Percentiles rank a stretch among this genome's conserved stretches.
phyloP scores from a whole-genome alignment of 2,329 filamentous ascomycete genomes.

The Stemphylium lycopersici region DNA sequence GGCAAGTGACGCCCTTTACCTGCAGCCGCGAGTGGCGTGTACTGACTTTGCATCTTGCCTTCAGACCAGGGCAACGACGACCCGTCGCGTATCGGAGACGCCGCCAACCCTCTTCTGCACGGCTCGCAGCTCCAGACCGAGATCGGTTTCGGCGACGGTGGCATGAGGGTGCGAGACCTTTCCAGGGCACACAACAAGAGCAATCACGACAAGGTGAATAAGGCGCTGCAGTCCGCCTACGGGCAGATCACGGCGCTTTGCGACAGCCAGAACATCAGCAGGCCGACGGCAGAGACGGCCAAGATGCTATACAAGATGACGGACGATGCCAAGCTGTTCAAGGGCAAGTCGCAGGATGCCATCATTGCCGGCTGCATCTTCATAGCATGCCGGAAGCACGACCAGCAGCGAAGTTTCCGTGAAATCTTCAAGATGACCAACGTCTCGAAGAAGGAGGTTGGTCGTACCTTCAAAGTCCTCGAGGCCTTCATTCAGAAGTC shows the following conservation, averaged over 20 bases:
- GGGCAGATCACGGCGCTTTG: conserved; percentile 88
- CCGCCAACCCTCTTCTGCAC: conserved; percentile 85
- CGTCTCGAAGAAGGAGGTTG: conserved; percentile 97
- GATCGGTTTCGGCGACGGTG: conserved; percentile 81
- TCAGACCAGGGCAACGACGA: conserved; percentile 86
- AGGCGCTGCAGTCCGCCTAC: conserved; percentile 79
- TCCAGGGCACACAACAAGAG: conserved; percentile 84
- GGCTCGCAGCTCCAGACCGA: conserved; percentile 87
- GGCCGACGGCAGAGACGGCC: conserved; percentile 82
- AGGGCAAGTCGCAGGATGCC: conserved; percentile 91
- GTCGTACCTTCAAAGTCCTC: conserved; percentile 88
- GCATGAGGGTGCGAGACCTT: conserved; percentile 73
- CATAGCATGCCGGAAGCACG: conserved; percentile 91
- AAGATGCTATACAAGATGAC: conserved; percentile 96
- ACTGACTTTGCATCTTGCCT: conserved; percentile 2
- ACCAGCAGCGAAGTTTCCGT: conserved; percentile 85
- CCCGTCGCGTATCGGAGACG: conserved; percentile 96
- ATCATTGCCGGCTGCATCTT: conserved; percentile 97
- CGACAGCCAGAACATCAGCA: conserved; percentile 70
- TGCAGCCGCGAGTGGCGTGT: not conserved
- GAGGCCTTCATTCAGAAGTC: conserved; percentile 85
- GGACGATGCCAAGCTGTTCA: conserved; percentile 90
- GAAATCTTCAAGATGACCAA: conserved; percentile 94
- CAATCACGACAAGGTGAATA: conserved; percentile 81
- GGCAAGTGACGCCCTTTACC: conserved; percentile 46